Conservation (phyloP, 371 early-diverging fungal genomes). For the Quaeritorhiza haematococci region DNA sequence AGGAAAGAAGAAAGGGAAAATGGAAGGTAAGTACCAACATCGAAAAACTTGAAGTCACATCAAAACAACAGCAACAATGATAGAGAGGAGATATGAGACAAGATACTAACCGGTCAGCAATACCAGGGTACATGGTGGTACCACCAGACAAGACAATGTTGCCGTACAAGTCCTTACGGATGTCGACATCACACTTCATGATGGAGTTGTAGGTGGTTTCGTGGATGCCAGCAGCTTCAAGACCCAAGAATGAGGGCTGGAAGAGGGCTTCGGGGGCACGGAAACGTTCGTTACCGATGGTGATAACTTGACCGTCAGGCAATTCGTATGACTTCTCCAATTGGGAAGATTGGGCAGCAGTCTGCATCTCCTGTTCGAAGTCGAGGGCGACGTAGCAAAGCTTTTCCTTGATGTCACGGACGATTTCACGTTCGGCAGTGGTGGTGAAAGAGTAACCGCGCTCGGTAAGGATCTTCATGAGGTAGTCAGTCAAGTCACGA, state of each 20-base stretch:
- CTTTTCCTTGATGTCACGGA: conserved; percentile 60
- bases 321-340: conserved; percentile 51
- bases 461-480: conserved; percentile 49
- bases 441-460: conserved; percentile 53
- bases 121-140: conserved; percentile 49
- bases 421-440: conserved; percentile 62
- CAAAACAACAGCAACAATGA: background rate
- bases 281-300: conserved; percentile 56
- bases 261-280: conserved; percentile 90
- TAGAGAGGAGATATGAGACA: background rate
- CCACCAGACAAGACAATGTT: conserved; percentile 73
- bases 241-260: conserved; percentile 90
- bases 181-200: conserved; percentile 73
- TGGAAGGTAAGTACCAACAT: background rate
- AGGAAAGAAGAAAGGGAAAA: conserved; percentile 53
- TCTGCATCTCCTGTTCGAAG: conserved; percentile 48
- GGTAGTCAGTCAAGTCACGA: conserved; percentile 51
- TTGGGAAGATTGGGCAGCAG: conserved; percentile 31
- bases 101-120: conserved; percentile 25
- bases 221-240: conserved; percentile 73
- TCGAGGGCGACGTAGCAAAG: conserved; percentile 57
- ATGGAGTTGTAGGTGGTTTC: conserved; percentile 70
- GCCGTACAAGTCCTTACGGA: conserved; percentile 67
- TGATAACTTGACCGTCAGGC: conserved; percentile 55
- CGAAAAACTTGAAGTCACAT: conserved; percentile 9